Conservation (phyloP, 352 stramenopile species). For the Phytophthora brassicae region DNA sequence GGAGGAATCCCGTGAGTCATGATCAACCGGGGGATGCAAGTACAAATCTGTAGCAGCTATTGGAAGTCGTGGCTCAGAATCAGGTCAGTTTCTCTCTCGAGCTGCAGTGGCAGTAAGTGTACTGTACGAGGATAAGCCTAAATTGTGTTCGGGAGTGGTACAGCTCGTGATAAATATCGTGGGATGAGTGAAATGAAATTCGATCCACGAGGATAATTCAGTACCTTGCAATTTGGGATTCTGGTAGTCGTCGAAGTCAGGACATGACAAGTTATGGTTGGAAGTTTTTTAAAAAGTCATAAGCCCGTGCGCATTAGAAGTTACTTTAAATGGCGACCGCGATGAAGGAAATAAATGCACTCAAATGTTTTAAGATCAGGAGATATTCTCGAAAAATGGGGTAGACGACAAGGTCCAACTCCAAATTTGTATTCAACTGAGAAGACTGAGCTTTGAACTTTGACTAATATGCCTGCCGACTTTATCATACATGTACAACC, state of each 20-base stretch:
- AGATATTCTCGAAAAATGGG: constrained; percentile 45
- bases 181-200: constrained; percentile 55
- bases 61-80: constrained; percentile 35
- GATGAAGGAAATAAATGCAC: constrained; percentile 65
- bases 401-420: constrained; percentile 25
- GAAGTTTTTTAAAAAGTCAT: constrained; percentile 35
- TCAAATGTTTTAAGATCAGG: constrained; percentile 51
- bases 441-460: constrained; percentile 4
- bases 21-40: constrained; percentile 14
- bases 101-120: constrained; percentile 55
- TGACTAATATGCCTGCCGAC: constrained; percentile 23
- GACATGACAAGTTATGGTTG: constrained; percentile 47
- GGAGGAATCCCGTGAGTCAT: constrained; percentile 44
- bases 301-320: constrained; percentile 38
- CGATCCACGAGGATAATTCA: constrained; percentile 43
- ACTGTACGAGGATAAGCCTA: constrained; percentile 47
- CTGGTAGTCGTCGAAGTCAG: constrained; percentile 60
- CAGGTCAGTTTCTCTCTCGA: constrained; percentile 53
- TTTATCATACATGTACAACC: constrained; percentile 28
- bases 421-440: not conserved
- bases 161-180: constrained; percentile 48
- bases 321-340: constrained; percentile 48
- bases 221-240: constrained; percentile 54
- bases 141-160: constrained; percentile 51
- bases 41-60: constrained; percentile 19